Percentiles rank a stretch among this genome's conserved stretches.
Conservation (phyloP, 176 grass and related monocot genomes). For the barley (Hordeum vulgare) region MorexV3_pseudomolecules_assembly NC_058524.1:591990952-591991451, state of each 20-base stretch:
- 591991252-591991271: constrained; percentile 29
- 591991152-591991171: background rate
- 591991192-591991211: background rate
- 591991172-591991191: background rate
- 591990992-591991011: no score
- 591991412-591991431: background rate
- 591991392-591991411: background rate
- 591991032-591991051: background rate
- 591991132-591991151: background rate
- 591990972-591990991: no score
- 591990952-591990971: no score
- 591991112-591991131: background rate
- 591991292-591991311: constrained; percentile 21
- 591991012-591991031: no score
- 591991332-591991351: no score
- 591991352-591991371: constrained; percentile 26
- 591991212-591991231: background rate
- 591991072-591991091: background rate
- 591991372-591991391: constrained; percentile 23
- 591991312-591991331: constrained; percentile 34
- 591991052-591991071: background rate
- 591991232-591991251: constrained; percentile 37
- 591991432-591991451: constrained; percentile 22
- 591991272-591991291: constrained; percentile 20
- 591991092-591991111: background rate